Conservation (phyloP, 1,139 yeast genomes). For the Arxiozyma slooffiae region DNA sequence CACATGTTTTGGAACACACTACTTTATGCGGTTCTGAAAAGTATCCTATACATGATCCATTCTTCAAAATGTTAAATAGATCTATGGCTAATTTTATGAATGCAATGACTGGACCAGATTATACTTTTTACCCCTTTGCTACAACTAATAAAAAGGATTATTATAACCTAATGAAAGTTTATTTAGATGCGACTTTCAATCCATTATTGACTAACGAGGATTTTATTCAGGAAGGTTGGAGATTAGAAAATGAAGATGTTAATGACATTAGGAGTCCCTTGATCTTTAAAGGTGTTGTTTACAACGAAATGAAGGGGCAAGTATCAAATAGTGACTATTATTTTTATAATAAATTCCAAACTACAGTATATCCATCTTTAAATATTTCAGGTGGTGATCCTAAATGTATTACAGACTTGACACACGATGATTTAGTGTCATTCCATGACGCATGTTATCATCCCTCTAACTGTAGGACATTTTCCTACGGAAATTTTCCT, state of each 20-base stretch:
- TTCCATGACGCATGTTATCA: constrained; percentile 73
- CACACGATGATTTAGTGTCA: constrained; percentile 62
- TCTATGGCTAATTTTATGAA: constrained; percentile 90
- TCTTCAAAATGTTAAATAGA: constrained; percentile 81
- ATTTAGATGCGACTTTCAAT: constrained; percentile 75
- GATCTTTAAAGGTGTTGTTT: constrained; percentile 87
- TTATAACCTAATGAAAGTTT: constrained; percentile 75
- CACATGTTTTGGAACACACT: constrained; percentile 92
- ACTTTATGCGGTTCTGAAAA: constrained; percentile 86
- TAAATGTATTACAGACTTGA: constrained; percentile 56
- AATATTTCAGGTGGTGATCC: constrained; percentile 97
- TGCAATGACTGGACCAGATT: constrained; percentile 97
- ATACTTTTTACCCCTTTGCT: constrained; percentile 91
- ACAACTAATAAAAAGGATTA: constrained; percentile 81
- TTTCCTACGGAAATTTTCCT: constrained; percentile 77
- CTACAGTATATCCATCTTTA: constrained; percentile 73
- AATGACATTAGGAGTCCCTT: constrained; percentile 52
- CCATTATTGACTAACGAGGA: constrained; percentile 74
- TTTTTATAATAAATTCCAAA: constrained; percentile 75
- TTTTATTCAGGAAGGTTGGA: constrained; percentile 96
- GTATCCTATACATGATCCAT: constrained; percentile 93
- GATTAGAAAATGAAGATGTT: constrained; percentile 65
- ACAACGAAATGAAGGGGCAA: constrained; percentile 98
- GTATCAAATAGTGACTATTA: constrained; percentile 80
- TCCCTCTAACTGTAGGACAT: constrained; percentile 81